Conservation (phyloP, 768 basidiomycete species). For the Amanita brunnescens region DNA sequence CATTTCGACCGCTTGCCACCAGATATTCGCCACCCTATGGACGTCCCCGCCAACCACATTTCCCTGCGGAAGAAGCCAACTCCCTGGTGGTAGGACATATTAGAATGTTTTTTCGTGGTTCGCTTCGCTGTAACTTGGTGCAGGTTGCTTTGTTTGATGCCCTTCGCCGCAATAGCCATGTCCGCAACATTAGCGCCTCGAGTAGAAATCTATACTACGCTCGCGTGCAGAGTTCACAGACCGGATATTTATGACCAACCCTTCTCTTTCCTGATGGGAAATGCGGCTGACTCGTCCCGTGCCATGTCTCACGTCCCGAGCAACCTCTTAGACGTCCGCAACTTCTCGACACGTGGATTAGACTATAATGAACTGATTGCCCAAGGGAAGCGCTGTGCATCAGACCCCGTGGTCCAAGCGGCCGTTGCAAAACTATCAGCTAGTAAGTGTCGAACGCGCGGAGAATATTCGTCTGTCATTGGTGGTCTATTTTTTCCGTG, state of each 20-base stretch:
- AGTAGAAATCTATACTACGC: constrained; percentile 65
- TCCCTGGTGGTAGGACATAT: constrained; percentile 4
- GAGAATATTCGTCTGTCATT: constrained; percentile 4
- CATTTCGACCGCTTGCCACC: background rate
- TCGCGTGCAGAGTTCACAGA: constrained; percentile 60
- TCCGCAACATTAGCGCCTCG: constrained; percentile 57
- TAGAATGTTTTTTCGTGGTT: background rate
- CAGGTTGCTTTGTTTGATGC: constrained; percentile 52
- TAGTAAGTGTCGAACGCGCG: constrained; percentile 30
- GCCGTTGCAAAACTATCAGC: constrained; percentile 57
- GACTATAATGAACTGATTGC: constrained; percentile 7
- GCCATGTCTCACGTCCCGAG: background rate
- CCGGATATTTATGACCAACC: constrained; percentile 40
- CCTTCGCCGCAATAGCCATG: constrained; percentile 46
- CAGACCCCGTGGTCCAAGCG: constrained; percentile 69
- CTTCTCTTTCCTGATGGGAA: constrained; percentile 1
- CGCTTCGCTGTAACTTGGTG: background rate
- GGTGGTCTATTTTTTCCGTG: constrained; percentile 4
- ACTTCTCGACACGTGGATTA: background rate
- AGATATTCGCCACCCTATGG: background rate
- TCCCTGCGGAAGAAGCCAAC: constrained; percentile 1
- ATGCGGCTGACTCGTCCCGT: background rate
- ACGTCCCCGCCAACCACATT: background rate
- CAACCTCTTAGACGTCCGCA: background rate
- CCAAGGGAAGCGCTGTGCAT: constrained; percentile 34